phyloP scores from a whole-genome alignment of 108 stramenopile species.

The Cylindrotheca closterium region DNA sequence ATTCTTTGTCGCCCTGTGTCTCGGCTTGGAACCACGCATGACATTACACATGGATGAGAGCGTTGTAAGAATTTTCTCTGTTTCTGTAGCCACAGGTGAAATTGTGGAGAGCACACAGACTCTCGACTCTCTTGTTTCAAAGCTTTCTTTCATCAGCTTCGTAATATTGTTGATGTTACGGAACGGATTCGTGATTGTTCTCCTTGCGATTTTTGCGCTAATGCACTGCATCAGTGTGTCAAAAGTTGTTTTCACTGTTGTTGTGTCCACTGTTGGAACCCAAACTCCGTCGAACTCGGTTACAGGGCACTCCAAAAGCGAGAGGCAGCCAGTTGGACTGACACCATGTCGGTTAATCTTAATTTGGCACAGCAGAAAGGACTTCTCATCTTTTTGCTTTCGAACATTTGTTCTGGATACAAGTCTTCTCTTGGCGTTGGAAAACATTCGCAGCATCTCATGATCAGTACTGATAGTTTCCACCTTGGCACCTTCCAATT shows the following conservation, averaged over 20 bases:
- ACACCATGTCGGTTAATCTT: background rate
- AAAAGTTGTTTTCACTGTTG: background rate
- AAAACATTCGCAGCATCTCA: conserved; percentile 9
- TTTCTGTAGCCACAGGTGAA: conserved; percentile 44
- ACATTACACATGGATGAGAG: conserved; percentile 9
- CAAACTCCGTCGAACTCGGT: background rate
- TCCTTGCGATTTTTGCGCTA: conserved; percentile 2
- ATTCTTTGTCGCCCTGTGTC: background rate
- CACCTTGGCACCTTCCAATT: conserved; percentile 1
- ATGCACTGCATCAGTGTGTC: conserved; percentile 11
- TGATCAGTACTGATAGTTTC: background rate
- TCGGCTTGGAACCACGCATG: background rate
- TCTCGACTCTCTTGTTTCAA: conserved; percentile 20
- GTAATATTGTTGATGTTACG: conserved; percentile 1
- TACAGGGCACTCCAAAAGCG: conserved; percentile 21
- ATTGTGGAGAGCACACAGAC: conserved; percentile 52
- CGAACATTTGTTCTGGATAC: conserved; percentile 1
- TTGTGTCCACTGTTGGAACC: background rate
- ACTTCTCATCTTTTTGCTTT: background rate
- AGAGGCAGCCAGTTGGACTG: conserved; percentile 7
- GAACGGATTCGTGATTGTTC: conserved; percentile 1
- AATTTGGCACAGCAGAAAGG: conserved; percentile 24
- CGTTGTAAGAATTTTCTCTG: conserved; percentile 57
- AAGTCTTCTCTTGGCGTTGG: conserved; percentile 12
- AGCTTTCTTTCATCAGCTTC: conserved; percentile 31